Base-by-base conservation (phyloP, 176 grass and related monocot species). In the Carex scoparia region DNA sequence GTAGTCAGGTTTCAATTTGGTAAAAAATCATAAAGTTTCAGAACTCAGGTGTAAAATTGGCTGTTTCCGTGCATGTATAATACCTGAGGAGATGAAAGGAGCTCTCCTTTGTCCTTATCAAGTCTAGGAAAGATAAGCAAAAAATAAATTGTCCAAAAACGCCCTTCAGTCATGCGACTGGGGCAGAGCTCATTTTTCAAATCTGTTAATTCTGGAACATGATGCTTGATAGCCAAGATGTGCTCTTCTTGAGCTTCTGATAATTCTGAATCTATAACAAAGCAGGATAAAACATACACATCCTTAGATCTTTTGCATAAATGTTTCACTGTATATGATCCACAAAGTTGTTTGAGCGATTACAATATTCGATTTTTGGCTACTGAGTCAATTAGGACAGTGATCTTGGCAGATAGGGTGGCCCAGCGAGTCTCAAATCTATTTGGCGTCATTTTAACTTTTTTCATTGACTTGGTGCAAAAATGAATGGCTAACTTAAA, bases 11-110 rank as follows among this genome's bases (percentile, higher is more conserved):
- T 63, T 10, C 61, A 63, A 63, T 28, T 5, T 63, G 23, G 7
- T 1, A 63, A 28, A 63, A 63, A 63, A 27, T 63, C 8, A 10
- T 7, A 3, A 48, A 44, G 37, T 19, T 9, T 46, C 15, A 48
- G 40, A 23, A 18, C 16, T 72, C 7, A 72, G 14, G 16, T 23
- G 69, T 46, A 72, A 72, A 72, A 46, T 44, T 72, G 40, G 40
- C 18, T 72, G 18, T 46, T 48, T 37, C 48, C 18, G 10, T 18
- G 42, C 11, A 68, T 37, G 32, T 37, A 68, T 7, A 48, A 37
- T 72, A 94, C 95, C 92, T 98, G 91, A 16, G 80, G 83, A 80
- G 88, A 93, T 0, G 88, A 98, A 14, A 98, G 73, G 40, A 91
- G 85, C 44, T 89, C 66, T 2, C 85, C 84, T 32, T 93, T 91